Evolutionary conservation across 148 eudicot species (phyloP), one percentile per base, ranked within the genome.

Genomic region (Heliosperma pusillum): DNA sequence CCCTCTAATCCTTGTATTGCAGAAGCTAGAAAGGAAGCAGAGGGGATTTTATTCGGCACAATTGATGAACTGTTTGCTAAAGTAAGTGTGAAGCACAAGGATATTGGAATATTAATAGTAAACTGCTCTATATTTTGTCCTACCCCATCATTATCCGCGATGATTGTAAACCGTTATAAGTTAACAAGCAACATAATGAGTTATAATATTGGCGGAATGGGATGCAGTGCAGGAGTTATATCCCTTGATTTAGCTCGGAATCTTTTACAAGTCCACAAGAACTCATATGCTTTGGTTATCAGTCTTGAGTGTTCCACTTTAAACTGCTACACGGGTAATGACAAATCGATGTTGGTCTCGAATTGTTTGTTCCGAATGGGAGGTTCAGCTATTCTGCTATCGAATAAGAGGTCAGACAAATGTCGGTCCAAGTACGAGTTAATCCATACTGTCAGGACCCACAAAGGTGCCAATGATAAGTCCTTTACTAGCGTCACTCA

Each of bases 211-310:
- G 71, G 30, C 10, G 78, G 78, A 3, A 75, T 75, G 78, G 78
- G 71, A 8, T 75, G 64, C 53, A 75, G 71, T 53, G 78, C 78
- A 0, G 69, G n/a, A n/a, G n/a, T n/a, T n/a, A n/a, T n/a, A n/a
- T n/a, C n/a, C n/a, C n/a, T n/a, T n/a, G n/a, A n/a, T n/a, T n/a
- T n/a, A n/a, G n/a, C n/a, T n/a, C n/a, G n/a, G n/a, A n/a, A n/a
- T n/a, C n/a, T n/a, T n/a, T n/a, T n/a, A n/a, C n/a, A n/a, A n/a
- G n/a, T n/a, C n/a, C n/a, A n/a, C n/a, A n/a, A n/a, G n/a, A n/a
- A n/a, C n/a, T n/a, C n/a, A n/a, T n/a, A n/a, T n/a, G n/a, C n/a
- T n/a, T n/a, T n/a, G n/a, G n/a, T n/a, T 21, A 33, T 75, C 15
- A 75, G 71, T 8, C 44, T 36, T 4, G 78, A 66, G 65, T 17